Percentiles rank a stretch among this genome's conserved stretches.
Conservation (phyloP, 805 yeast genomes). For the Starmerella apis region DNA sequence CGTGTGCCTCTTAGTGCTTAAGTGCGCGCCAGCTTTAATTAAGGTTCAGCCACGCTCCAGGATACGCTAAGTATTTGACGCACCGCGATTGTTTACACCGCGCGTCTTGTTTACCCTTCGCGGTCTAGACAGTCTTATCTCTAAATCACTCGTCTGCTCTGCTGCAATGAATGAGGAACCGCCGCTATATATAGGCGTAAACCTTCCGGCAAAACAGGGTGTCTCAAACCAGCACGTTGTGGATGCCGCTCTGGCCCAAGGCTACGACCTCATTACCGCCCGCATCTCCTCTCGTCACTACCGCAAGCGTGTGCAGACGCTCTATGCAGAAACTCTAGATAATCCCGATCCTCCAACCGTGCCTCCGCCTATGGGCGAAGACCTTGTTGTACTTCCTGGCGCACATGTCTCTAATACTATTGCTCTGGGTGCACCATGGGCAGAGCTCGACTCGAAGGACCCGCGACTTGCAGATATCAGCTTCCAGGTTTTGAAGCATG, state of each 20-base stretch:
- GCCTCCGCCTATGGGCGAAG: constrained; percentile 33
- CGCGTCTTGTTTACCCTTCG: constrained; percentile 1
- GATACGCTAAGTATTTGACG: neutral
- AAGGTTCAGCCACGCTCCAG: neutral
- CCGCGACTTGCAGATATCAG: constrained; percentile 43
- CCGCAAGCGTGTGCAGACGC: constrained; percentile 26
- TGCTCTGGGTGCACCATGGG: constrained; percentile 57
- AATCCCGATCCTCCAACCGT: constrained; percentile 6
- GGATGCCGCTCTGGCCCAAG: constrained; percentile 32
- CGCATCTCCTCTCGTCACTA: constrained; percentile 44
- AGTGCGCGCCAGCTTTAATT: too few species aligned
- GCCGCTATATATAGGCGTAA: constrained; percentile 30
- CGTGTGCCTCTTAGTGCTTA: too few species aligned
- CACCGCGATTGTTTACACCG: neutral
- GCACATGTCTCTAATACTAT: constrained; percentile 37
- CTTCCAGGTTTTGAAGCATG: constrained; percentile 47
- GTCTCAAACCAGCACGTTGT: constrained; percentile 26
- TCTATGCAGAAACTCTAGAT: constrained; percentile 13
- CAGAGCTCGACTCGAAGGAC: constrained; percentile 52
- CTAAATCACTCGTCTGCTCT: neutral
- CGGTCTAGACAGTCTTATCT: neutral
- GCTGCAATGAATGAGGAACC: constrained; percentile 13
- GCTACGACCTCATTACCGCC: constrained; percentile 45
- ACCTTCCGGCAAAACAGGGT: constrained; percentile 30
- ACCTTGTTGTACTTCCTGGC: constrained; percentile 39